A percentile compares a stretch with the other conserved stretches of the same genome.
phyloP scores from a whole-genome alignment of 2,329 filamentous ascomycete genomes.

The Epichloe gansuensis region DNA sequence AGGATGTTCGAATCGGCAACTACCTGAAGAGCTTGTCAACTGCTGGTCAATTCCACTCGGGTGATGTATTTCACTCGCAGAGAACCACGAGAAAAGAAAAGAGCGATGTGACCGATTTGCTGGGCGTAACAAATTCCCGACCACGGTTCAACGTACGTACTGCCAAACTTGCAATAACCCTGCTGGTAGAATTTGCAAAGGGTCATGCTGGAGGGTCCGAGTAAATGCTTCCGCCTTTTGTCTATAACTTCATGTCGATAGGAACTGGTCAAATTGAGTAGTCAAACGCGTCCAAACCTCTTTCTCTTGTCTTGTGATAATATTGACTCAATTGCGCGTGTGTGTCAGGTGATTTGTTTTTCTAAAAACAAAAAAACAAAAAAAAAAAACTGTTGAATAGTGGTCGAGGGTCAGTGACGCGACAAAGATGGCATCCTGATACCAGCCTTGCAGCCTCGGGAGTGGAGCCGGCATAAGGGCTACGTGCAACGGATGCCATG shows the following conservation, averaged over 20 bases:
- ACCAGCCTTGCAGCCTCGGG: conserved; percentile 7
- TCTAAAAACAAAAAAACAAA: too few species aligned
- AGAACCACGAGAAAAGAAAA: neutral
- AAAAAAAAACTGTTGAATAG: neutral
- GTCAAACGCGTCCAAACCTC: neutral
- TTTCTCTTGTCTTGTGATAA: neutral
- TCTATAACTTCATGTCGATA: conserved; percentile 6
- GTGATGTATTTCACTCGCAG: neutral
- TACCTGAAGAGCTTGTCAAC: conserved; percentile 23
- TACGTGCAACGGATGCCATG: neutral
- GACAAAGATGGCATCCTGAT: conserved; percentile 3
- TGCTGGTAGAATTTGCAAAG: conserved; percentile 38
- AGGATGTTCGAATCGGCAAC: conserved; percentile 43
- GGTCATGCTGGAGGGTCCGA: conserved; percentile 18
- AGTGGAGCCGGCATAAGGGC: neutral
- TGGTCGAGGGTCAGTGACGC: conserved; percentile 4
- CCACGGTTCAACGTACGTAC: conserved; percentile 11
- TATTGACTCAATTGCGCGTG: neutral
- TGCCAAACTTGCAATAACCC: conserved; percentile 39
- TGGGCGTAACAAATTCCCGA: neutral
- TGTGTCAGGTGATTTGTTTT: neutral
- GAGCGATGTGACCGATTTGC: neutral
- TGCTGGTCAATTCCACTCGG: neutral
- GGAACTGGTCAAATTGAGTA: neutral
- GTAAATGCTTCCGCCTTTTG: neutral